A percentile compares a stretch with the other conserved stretches of the same genome.
phyloP scores from a whole-genome alignment of 2,329 filamentous ascomycete genomes.

The Coleophoma crateriformis region DNA sequence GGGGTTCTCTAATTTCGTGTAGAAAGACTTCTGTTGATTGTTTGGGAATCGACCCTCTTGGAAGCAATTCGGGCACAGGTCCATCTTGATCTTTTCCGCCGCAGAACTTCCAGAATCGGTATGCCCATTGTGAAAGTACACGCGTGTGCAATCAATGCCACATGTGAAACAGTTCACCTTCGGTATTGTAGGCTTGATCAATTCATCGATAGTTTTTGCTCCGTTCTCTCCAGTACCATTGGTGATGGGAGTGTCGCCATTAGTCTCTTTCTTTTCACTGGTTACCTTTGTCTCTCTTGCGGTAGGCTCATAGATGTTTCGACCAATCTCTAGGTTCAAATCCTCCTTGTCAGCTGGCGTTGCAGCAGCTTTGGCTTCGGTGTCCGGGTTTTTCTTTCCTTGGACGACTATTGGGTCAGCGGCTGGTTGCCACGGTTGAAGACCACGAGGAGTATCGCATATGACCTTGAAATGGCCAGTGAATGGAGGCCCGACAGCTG shows the following conservation, averaged over 20 bases:
- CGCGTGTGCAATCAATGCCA: slow-evolving; percentile 78
- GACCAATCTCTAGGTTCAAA: slow-evolving; percentile 84
- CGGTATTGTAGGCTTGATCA: slow-evolving; percentile 59
- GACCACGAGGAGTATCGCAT: slow-evolving; percentile 87
- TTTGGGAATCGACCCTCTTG: slow-evolving; percentile 77
- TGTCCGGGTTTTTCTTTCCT: slow-evolving; percentile 49
- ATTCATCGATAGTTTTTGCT: slow-evolving; percentile 43
- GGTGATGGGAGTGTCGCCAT: slow-evolving; percentile 63
- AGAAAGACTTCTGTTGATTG: slow-evolving; percentile 74
- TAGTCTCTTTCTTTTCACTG: slow-evolving; percentile 65
- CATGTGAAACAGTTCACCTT: slow-evolving; percentile 85
- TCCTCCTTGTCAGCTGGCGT: slow-evolving; percentile 67
- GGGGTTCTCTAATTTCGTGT: slow-evolving; percentile 85
- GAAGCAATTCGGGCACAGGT: slow-evolving; percentile 88
- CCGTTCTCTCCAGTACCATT: slow-evolving; percentile 51
- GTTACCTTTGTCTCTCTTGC: slow-evolving; percentile 63
- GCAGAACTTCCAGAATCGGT: slow-evolving; percentile 28
- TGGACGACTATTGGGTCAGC: slow-evolving; percentile 64
- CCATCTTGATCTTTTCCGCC: slow-evolving; percentile 59
- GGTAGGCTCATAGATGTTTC: slow-evolving; percentile 92
- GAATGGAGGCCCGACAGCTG: slow-evolving; percentile 92
- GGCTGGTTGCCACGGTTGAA: slow-evolving; percentile 92
- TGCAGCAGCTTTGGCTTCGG: slow-evolving; percentile 51
- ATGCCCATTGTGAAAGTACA: slow-evolving; percentile 67
- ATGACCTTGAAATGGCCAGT: slow-evolving; percentile 97